Evolutionary conservation across 169 alveolate species (phyloP).

Genomic region (Eimeria tenella): DNA sequence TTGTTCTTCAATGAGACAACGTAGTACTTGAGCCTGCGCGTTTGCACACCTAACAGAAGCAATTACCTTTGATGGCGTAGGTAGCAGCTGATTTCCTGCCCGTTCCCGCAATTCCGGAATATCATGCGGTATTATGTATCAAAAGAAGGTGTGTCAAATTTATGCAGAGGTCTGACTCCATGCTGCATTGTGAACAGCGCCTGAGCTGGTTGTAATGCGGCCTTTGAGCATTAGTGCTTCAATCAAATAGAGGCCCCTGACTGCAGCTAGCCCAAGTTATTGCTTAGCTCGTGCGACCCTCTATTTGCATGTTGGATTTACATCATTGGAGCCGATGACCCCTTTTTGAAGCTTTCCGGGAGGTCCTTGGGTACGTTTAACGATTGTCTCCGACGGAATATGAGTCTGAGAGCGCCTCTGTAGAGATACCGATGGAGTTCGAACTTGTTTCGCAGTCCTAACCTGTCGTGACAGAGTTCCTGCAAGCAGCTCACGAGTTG

Average conservation of each 20-base stretch:
- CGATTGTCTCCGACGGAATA: neutral
- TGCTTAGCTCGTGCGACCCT: neutral
- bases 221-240: too few species aligned
- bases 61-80: too few species aligned
- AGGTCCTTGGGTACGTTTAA: neutral
- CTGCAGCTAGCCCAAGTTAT: neutral
- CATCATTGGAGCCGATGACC: constrained; percentile 49
- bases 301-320: neutral
- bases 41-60: neutral
- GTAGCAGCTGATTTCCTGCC: too few species aligned
- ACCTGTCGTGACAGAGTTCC: neutral
- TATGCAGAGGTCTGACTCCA: too few species aligned
- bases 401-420: neutral
- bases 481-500: neutral
- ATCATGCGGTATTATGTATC: too few species aligned
- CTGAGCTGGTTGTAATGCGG: too few species aligned
- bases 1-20: constrained; percentile 61
- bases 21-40: constrained; percentile 51
- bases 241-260: too few species aligned
- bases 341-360: constrained; percentile 22
- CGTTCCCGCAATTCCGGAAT: too few species aligned
- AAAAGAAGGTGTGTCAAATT: too few species aligned
- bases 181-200: too few species aligned
- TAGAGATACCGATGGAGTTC: neutral
- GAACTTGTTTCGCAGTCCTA: neutral